A percentile compares a stretch with the other conserved stretches of the same genome.
Evolutionary conservation across 2,329 filamentous ascomycete species (phyloP).

Genomic region (Aspergillus pseudoviridinutans): DNA sequence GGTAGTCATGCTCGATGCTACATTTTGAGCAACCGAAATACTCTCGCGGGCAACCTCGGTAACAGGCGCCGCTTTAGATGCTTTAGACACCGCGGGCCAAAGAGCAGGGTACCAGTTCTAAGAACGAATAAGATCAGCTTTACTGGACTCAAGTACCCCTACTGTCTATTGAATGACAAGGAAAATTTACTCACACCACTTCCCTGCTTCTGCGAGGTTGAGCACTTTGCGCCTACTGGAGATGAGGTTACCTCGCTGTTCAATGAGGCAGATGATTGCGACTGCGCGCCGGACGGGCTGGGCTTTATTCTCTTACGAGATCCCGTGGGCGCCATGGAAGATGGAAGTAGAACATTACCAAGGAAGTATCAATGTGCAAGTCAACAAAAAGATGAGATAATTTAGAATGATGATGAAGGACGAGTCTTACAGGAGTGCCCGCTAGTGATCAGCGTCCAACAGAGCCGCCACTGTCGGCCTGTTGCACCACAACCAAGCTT

Average conservation of each 20-base stretch:
- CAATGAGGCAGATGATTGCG: constrained; percentile 21
- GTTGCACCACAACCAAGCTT: not conserved
- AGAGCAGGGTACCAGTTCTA: constrained; percentile 45
- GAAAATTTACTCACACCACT: constrained; percentile 12
- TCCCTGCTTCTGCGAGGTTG: constrained; percentile 23
- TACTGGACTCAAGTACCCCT: constrained; percentile 7
- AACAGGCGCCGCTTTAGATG: constrained; percentile 44
- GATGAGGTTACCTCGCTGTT: constrained; percentile 17
- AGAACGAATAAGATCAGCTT: not conserved
- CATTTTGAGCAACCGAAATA: constrained; percentile 42
- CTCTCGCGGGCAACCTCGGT: constrained; percentile 49
- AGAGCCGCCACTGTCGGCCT: not conserved
- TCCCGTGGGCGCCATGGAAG: constrained; percentile 38
- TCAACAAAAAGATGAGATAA: constrained; percentile 7
- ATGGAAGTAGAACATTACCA: constrained; percentile 32
- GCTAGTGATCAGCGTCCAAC: not conserved
- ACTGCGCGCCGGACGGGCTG: constrained; percentile 32
- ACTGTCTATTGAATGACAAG: not conserved
- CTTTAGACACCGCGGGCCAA: constrained; percentile 39
- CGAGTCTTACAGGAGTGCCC: constrained; percentile 1
- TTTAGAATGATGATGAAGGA: not conserved
- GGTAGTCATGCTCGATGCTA: constrained; percentile 31
- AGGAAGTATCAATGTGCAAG: constrained; percentile 2
- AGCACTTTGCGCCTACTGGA: constrained; percentile 18
- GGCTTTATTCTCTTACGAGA: constrained; percentile 44